Percentiles rank a stretch among this genome's conserved stretches.
Evolutionary conservation across 2,329 filamentous ascomycete genomes (phyloP).

Genomic region (Thielaviopsis ethacetica): DNA sequence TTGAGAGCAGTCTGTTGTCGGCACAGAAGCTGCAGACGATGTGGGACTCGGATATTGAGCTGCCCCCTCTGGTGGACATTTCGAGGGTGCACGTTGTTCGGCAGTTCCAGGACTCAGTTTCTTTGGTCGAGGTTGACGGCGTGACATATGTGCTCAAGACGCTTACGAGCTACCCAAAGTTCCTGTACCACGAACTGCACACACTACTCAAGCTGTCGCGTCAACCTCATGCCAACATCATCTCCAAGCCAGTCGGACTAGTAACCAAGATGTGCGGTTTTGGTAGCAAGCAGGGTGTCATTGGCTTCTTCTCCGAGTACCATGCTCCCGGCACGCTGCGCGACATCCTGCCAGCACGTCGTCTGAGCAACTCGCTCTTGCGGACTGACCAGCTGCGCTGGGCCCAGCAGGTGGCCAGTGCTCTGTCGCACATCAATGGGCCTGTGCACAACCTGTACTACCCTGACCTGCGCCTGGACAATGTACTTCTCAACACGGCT

Average conservation of each 20-base stretch:
- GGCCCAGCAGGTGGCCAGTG: constrained; percentile 35
- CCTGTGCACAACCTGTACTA: constrained; percentile 28
- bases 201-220: constrained; percentile 32
- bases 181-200: constrained; percentile 44
- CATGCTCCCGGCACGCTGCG: constrained; percentile 38
- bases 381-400: constrained; percentile 33
- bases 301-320: constrained; percentile 40
- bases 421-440: constrained; percentile 25
- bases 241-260: constrained; percentile 34
- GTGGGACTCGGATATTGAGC: constrained; percentile 25
- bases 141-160: constrained; percentile 39
- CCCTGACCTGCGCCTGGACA: constrained; percentile 43
- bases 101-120: constrained; percentile 44
- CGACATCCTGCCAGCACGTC: constrained; percentile 35
- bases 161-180: constrained; percentile 39
- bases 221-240: constrained; percentile 32
- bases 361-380: constrained; percentile 27
- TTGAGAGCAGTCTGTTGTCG: constrained; percentile 36
- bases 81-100: constrained; percentile 30
- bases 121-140: constrained; percentile 29
- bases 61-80: constrained; percentile 34
- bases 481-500: constrained; percentile 34
- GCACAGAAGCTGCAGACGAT: constrained; percentile 23
- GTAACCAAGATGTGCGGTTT: constrained; percentile 40
- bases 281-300: constrained; percentile 36